Percentiles rank a stretch among this genome's conserved stretches.
Conservation (phyloP, 139 green algal genomes). For the Picocystis salinarum region DNA sequence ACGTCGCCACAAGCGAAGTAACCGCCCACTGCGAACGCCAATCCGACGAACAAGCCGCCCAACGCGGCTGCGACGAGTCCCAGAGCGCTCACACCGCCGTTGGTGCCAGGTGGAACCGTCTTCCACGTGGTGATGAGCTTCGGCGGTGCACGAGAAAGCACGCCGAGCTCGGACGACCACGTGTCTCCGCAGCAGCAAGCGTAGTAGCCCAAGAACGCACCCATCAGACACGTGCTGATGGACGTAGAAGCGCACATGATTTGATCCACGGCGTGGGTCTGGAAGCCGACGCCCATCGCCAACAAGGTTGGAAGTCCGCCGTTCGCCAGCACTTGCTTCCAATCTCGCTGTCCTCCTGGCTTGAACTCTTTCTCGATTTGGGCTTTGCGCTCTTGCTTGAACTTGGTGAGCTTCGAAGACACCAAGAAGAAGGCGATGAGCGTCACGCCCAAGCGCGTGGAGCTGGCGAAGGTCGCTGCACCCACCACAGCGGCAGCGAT, state of each 20-base stretch:
- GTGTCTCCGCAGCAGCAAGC: conserved; percentile 82
- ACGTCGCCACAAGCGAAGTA: conserved; percentile 12
- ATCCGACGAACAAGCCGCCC: conserved; percentile 21
- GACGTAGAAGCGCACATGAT: no score
- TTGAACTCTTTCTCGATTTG: conserved; percentile 45
- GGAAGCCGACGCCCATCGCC: no score
- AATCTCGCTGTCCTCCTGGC: conserved; percentile 54
- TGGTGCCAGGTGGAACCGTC: not conserved
- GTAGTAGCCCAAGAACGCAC: conserved; percentile 60
- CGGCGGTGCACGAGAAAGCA: conserved; percentile 37
- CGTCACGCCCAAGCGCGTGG: conserved; percentile 35
- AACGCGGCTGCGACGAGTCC: not conserved
- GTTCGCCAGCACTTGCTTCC: conserved; percentile 50
- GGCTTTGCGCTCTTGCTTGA: conserved; percentile 46
- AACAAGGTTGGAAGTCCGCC: conserved; percentile 26
- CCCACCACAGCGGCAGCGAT: conserved; percentile 36
- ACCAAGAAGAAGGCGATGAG: conserved; percentile 64
- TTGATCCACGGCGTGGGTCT: no score
- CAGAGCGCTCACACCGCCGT: conserved; percentile 3
- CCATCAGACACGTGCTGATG: no score
- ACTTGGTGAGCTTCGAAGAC: conserved; percentile 45
- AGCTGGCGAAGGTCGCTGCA: conserved; percentile 30
- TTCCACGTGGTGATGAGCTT: conserved; percentile 56
- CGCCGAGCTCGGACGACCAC: conserved; percentile 72
- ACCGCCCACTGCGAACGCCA: conserved; percentile 10